phyloP scores from a whole-genome alignment of 176 grass and related monocot species.

The Stipa capillata region DNA sequence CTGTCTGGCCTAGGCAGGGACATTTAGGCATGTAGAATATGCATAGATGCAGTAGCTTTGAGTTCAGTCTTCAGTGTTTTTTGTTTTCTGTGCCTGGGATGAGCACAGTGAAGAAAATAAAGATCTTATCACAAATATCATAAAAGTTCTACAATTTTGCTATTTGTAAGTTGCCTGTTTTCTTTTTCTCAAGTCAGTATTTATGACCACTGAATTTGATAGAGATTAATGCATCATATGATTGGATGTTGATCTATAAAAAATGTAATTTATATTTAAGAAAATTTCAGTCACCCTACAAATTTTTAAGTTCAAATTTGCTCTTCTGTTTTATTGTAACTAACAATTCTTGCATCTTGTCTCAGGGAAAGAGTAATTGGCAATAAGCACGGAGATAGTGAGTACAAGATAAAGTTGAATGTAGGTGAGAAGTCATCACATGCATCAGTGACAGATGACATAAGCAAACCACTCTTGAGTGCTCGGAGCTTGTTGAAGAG shows the following conservation, averaged over 20 bases:
- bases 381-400: slow-evolving; percentile 47
- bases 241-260: not conserved
- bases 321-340: not conserved
- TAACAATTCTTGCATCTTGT: slow-evolving; percentile 18
- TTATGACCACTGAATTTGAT: not conserved
- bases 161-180: not conserved
- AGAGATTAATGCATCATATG: not conserved
- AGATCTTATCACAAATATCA: not conserved
- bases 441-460: slow-evolving; percentile 64
- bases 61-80: not conserved
- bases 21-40: not conserved
- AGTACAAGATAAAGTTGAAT: slow-evolving; percentile 23
- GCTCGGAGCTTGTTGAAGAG: slow-evolving; percentile 91
- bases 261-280: no score
- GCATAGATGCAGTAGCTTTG: not conserved
- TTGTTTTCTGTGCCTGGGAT: not conserved
- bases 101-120: not conserved
- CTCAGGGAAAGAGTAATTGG: slow-evolving; percentile 76
- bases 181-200: not conserved
- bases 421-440: slow-evolving; percentile 38
- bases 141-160: no score
- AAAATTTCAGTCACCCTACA: not conserved
- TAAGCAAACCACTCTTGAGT: slow-evolving; percentile 52
- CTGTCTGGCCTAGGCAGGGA: not conserved
- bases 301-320: not conserved